A percentile compares a stretch with the other conserved stretches of the same genome.
Evolutionary conservation across 2,329 filamentous ascomycete genomes (phyloP).

Genomic region (Penicillium sp.): DNA sequence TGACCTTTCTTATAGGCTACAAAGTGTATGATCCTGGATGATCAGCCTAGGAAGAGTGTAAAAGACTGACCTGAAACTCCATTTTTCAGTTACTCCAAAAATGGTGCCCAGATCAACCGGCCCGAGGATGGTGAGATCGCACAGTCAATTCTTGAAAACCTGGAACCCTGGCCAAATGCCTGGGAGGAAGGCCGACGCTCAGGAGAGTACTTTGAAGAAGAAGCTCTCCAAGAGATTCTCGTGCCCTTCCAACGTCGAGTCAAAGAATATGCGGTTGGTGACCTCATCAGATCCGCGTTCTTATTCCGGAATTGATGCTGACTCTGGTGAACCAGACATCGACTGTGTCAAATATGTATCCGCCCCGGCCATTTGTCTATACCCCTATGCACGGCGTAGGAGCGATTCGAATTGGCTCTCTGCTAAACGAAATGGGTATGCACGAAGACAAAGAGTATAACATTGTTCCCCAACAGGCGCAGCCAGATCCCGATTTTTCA

Average conservation of each 20-base stretch:
- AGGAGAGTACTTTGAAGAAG: conserved; percentile 38
- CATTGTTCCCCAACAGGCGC: conserved; percentile 54
- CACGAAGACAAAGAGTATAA: conserved; percentile 36
- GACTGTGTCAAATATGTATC: conserved; percentile 37
- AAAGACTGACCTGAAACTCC: background rate
- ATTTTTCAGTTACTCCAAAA: conserved; percentile 60
- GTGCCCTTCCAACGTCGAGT: conserved; percentile 40
- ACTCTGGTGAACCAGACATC: conserved; percentile 38
- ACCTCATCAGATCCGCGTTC: background rate
- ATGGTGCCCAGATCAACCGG: conserved; percentile 70
- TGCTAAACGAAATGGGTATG: conserved; percentile 45
- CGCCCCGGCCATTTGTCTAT: conserved; percentile 48
- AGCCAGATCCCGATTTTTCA: conserved; percentile 68
- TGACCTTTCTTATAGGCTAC: conserved; percentile 53
- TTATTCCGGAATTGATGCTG: conserved; percentile 11
- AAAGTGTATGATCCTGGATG: conserved; percentile 57
- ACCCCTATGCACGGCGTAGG: conserved; percentile 52
- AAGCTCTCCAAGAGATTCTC: conserved; percentile 39
- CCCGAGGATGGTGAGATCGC: conserved; percentile 67
- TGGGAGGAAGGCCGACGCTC: conserved; percentile 56
- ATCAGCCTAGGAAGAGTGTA: background rate
- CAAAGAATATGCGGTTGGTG: conserved; percentile 41
- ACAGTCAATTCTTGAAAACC: conserved; percentile 60
- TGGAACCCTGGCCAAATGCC: conserved; percentile 55
- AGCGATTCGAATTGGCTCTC: conserved; percentile 39